phyloP scores from a whole-genome alignment of 2,329 filamentous ascomycete species.

The Helotiales sp. region DNA sequence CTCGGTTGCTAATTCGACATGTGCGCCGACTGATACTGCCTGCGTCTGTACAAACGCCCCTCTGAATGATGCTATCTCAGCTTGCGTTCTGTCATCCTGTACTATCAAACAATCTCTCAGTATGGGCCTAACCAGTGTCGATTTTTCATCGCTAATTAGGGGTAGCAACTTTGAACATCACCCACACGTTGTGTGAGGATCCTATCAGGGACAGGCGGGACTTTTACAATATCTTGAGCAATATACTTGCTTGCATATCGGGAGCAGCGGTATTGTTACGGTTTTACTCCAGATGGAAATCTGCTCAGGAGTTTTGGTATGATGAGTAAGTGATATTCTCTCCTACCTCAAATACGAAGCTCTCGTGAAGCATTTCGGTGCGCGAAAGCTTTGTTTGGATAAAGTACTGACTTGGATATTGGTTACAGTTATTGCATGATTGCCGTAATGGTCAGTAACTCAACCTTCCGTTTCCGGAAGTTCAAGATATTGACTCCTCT shows the following conservation, averaged over 20 bases:
- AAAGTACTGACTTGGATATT: background rate
- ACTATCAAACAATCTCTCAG: background rate
- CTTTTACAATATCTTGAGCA: background rate
- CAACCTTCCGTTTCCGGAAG: too few species aligned
- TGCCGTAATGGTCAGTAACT: background rate
- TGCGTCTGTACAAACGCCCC: conserved; percentile 1
- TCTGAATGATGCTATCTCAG: background rate
- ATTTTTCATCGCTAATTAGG: background rate
- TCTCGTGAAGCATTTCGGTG: background rate
- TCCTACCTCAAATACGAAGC: background rate
- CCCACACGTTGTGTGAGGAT: background rate
- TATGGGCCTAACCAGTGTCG: background rate
- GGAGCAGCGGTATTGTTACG: background rate
- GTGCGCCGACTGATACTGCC: conserved; percentile 6
- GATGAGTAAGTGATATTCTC: background rate
- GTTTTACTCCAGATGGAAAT: background rate
- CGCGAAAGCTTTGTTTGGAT: background rate
- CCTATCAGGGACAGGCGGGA: background rate
- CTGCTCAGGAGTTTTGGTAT: conserved; percentile 6
- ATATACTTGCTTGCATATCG: background rate
- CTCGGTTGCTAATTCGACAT: conserved; percentile 8
- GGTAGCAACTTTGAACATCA: background rate
- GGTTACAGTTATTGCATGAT: background rate
- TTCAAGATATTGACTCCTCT: background rate
- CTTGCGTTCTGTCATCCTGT: background rate